Base-by-base conservation (phyloP, 768 basidiomycete genomes). In the Calvatia gigantea region DNA sequence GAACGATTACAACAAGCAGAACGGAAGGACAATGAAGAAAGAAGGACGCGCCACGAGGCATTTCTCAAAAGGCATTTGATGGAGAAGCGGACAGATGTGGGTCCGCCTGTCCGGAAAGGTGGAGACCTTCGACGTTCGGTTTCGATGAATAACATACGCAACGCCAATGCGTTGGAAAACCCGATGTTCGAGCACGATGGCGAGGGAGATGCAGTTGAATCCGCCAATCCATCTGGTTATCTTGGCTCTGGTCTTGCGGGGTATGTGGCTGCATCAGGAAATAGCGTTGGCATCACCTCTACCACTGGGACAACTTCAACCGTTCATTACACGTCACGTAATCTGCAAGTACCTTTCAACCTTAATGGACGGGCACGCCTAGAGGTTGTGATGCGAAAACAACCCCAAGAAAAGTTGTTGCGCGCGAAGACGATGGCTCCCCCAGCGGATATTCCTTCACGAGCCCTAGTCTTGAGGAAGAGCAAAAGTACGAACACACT, bases 241-340 rank as follows among this genome's bases (percentile, higher is more conserved):
- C 73, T 84, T 4, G 78, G 80, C 4, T 87, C 87, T 5, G 77
- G 77, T 8, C 60, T 64, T 31, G 67, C 67, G 7, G 78, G 77
- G 11, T 93, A 94, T 66, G 79, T 91, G 54, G 93, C 94, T 33
- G 96, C 96, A 2, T 98, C 95, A 6, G 95, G 95, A 5, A 98
- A 99, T 72, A 94, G 91, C 59, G 94, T 98, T 43, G 80, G 83
- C 35, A 86, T 98, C 64, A 94, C 96, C 1, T 97, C 94, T 2
- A 89, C 87, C 21, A 88, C 90, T 35, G 93, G 91, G 1, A 95
- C 94, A 4, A 91, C 90, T 1, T 90, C 90, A 5, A 82, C 79
- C 9, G 72, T 80, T 9, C 80, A 82, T 6, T 68, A 72, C 27
- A 62, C 75, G 3, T 69, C 76, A 31, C 74, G 80, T 48, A 75